Conservation (phyloP, 2,329 filamentous ascomycete genomes). For the Blastomyces percursus region DNA sequence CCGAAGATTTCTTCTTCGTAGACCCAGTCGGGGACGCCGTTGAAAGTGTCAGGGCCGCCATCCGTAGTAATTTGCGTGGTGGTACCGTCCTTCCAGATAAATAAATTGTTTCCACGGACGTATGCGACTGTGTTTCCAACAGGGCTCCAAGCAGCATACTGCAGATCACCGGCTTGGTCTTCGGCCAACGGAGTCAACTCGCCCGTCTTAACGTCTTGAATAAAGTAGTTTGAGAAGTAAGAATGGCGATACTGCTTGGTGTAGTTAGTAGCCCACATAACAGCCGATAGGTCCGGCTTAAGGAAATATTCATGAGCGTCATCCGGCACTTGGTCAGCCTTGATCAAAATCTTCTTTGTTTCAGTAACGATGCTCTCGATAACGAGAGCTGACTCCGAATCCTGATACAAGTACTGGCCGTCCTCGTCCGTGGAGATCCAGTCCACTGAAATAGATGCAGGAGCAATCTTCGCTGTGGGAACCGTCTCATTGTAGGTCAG, state of each 20-base stretch:
- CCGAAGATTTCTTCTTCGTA: conserved; percentile 73
- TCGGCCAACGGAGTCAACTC: conserved; percentile 45
- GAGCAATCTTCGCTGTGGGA: conserved; percentile 35
- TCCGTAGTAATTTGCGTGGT: conserved; percentile 62
- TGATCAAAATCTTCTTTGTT: conserved; percentile 46
- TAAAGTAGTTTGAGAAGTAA: conserved; percentile 55
- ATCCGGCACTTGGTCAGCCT: conserved; percentile 46
- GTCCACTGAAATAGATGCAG: conserved; percentile 40
- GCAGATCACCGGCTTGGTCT: conserved; percentile 53
- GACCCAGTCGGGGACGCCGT: conserved; percentile 92
- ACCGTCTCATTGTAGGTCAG: conserved; percentile 53
- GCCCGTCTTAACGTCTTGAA: conserved; percentile 51
- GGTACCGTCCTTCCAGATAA: conserved; percentile 45
- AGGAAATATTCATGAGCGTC: conserved; percentile 51
- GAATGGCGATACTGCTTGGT: conserved; percentile 60
- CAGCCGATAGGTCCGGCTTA: conserved; percentile 46
- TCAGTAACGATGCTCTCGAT: conserved; percentile 53
- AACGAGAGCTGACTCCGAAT: conserved; percentile 43
- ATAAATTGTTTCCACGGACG: conserved; percentile 56
- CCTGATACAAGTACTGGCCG: conserved; percentile 49
- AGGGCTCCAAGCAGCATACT: conserved; percentile 54
- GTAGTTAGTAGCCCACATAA: conserved; percentile 54
- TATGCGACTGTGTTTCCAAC: conserved; percentile 51
- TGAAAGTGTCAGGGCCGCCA: conserved; percentile 72
- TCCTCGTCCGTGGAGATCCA: conserved; percentile 52